Evolutionary conservation across 2,329 filamentous ascomycete species (phyloP).

Genomic region (Fusarium heterosporum): DNA sequence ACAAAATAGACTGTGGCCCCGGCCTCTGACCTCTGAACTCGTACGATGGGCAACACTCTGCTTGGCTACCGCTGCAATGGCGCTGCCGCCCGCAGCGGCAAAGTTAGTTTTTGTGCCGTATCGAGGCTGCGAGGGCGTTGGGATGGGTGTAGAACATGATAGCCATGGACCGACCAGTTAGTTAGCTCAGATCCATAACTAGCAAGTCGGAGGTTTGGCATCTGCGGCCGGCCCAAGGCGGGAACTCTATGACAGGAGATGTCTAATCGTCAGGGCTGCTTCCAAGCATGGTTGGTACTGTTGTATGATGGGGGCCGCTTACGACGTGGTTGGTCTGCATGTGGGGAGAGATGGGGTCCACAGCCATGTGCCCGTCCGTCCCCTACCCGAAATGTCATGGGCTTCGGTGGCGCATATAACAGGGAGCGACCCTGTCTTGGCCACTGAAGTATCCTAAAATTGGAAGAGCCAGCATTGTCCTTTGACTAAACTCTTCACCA

Average conservation of each 20-base stretch:
- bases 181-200: constrained; percentile 23
- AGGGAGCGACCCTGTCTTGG: constrained; percentile 30
- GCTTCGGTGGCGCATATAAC: constrained; percentile 32
- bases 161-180: constrained; percentile 21
- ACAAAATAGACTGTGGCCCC: constrained; percentile 34
- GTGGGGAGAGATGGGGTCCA: constrained; percentile 39
- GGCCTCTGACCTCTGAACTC: constrained; percentile 34
- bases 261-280: constrained; percentile 23
- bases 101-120: constrained; percentile 38
- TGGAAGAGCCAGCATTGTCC: constrained; percentile 17
- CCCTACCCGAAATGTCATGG: constrained; percentile 37
- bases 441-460: constrained; percentile 15
- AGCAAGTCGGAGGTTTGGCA: constrained; percentile 33
- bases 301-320: constrained; percentile 23
- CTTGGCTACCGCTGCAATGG: constrained; percentile 25
- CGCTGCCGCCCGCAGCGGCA: constrained; percentile 24
- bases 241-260: constrained; percentile 24
- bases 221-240: constrained; percentile 29
- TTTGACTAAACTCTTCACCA: constrained; percentile 25
- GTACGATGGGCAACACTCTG: constrained; percentile 40
- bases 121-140: constrained; percentile 27
- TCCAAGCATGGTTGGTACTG: constrained; percentile 19
- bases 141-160: constrained; percentile 15
- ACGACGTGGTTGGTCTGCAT: constrained; percentile 41
- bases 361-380: constrained; percentile 45